Evolutionary conservation across 345 rosid genomes (phyloP).

Genomic region (Psidium guajava): DNA sequence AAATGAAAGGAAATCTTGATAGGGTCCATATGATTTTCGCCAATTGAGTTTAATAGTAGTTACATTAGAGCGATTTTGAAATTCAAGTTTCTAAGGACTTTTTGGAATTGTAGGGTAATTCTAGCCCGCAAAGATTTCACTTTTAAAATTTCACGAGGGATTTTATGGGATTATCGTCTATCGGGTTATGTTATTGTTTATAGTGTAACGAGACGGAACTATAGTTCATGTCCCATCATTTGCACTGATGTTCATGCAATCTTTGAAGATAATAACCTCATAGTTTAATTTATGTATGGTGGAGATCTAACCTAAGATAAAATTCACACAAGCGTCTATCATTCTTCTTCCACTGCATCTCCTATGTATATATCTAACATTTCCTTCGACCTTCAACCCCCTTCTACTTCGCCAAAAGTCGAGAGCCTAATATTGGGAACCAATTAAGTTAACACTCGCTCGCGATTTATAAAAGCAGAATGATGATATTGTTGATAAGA

Average conservation of each 20-base stretch:
- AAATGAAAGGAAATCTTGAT: too few species aligned
- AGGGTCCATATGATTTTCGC: background rate
- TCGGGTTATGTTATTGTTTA: background rate
- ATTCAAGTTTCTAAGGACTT: background rate
- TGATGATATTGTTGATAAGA: too few species aligned
- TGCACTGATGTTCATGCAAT: background rate
- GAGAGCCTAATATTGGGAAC: background rate
- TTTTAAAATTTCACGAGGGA: background rate
- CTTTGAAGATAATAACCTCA: background rate
- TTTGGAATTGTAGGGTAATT: background rate
- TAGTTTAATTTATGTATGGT: too few species aligned
- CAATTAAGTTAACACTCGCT: background rate
- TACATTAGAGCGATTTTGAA: background rate
- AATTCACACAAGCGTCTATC: background rate
- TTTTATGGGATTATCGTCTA: background rate
- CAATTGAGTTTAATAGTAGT: background rate
- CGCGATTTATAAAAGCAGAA: background rate
- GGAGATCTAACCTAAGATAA: background rate
- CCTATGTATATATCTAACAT: background rate
- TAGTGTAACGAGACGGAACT: background rate
- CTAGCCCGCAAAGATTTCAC: background rate
- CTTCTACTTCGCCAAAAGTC: background rate
- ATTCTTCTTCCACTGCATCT: background rate
- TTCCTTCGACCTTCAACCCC: background rate
- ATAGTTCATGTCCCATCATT: background rate